Conservation (phyloP, 73 alveolate species). For the Tetrahymena elliotti region DNA sequence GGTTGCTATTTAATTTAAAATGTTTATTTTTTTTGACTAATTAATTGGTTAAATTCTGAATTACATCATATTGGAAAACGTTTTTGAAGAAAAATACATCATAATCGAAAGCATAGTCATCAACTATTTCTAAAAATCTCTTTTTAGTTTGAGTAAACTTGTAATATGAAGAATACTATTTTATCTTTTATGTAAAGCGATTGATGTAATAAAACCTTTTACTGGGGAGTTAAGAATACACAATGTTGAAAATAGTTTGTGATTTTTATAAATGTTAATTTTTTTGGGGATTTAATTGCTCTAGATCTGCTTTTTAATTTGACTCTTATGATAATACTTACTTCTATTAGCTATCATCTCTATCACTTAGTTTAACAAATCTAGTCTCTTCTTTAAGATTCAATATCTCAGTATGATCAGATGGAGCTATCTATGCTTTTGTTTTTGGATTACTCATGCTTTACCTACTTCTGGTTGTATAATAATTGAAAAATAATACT, state of each 20-base stretch:
- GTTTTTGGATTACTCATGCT: neutral
- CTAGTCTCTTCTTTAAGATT: neutral
- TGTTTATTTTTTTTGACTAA: neutral
- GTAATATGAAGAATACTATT: neutral
- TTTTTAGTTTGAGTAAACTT: neutral
- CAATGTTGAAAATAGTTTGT: neutral
- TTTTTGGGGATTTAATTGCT: neutral
- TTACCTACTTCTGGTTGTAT: neutral
- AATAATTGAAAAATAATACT: neutral
- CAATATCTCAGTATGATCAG: neutral
- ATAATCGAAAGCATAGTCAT: neutral
- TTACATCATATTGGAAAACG: neutral
- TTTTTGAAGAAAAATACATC: neutral
- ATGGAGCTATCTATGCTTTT: neutral
- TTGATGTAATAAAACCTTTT: neutral
- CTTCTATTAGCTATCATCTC: neutral
- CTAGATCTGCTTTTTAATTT: neutral
- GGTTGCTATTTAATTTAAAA: neutral
- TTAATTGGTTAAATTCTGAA: neutral
- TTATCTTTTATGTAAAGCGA: neutral
- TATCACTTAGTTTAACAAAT: neutral
- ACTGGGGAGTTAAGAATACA: neutral
- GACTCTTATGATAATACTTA: neutral
- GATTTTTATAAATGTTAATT: too few species aligned
- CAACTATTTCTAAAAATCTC: neutral